These are phyloP conservation scores for Aspergillus latus DNA, from an alignment of 2,329 filamentous ascomycete species.

Conservation along the genomic window DNA sequence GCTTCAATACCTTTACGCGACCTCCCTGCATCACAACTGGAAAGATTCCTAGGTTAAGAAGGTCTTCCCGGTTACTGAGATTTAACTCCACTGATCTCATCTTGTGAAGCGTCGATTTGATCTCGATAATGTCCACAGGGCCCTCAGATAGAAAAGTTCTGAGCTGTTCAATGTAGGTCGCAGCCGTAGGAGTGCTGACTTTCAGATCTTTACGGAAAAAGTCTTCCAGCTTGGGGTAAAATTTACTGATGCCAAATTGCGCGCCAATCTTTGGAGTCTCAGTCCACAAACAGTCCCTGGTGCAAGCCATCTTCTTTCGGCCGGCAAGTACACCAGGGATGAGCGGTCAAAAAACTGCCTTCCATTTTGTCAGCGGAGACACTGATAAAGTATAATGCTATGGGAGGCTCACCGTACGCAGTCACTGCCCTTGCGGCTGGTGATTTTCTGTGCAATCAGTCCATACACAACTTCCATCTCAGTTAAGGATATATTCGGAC, in stretches of 20 bases:
- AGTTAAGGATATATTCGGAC: no score
- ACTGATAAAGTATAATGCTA: no score
- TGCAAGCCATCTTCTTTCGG: neutral
- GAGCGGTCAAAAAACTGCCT: no score
- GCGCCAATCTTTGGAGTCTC: neutral
- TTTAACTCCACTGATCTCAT: no score
- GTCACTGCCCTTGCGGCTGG: no score
- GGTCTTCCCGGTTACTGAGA: neutral
- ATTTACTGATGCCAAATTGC: neutral
- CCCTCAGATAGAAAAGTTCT: neutral
- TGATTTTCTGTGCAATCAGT: no score
- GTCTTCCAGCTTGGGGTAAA: constrained; percentile 1
- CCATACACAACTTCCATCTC: no score
- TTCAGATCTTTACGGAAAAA: constrained; percentile 2
- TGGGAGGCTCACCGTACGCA: no score
- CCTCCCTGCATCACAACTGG: neutral
- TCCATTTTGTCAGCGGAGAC: no score
- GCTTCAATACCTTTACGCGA: neutral
- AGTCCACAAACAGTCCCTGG: constrained; percentile 2
- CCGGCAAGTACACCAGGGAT: constrained; percentile 1
- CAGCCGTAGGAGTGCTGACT: neutral
- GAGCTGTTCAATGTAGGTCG: constrained; percentile 4
- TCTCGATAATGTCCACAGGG: neutral
- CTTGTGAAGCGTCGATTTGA: neutral
- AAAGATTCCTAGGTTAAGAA: neutral